Evolutionary conservation across 2,329 filamentous ascomycete species (phyloP), one percentile per base, ranked within the genome.

Genomic region (Paraconiothyrium brasiliense): DNA sequence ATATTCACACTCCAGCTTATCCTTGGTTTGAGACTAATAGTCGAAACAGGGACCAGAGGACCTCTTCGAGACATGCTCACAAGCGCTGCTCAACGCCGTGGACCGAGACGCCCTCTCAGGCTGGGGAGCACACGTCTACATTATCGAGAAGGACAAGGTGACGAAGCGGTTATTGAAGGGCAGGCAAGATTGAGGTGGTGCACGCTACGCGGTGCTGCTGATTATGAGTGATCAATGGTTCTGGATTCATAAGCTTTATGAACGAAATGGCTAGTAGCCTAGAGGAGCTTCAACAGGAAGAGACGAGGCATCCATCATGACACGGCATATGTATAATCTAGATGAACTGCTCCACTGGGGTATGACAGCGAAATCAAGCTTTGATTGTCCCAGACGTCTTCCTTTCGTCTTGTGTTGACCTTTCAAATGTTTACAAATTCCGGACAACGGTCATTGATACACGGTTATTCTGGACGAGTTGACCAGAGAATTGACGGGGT

Each of bases 81-180:
- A 99, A 83, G 90, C 94, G 56, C 86, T 99, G 63, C 86, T 99
- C 71, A 98, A 96, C 81, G 95, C 95, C 62, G 92, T 98, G 61
- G 95, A 99, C 82, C 88, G 95, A 83, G 95, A 99, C 82, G 95
- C 95, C 57, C 86, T 99, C 67, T 97, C 94, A 41, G 95, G 95
- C 68, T 98, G 95, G 95, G 95, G 95, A 78, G 95, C 95, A 43
- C 93, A 99, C 78, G 95, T 99, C 72, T 99, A 98, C 84, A 97
- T 99, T 77, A 97, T 99, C 80, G 95, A 98, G 86, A 99, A 99
- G 88, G 94, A 97, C 84, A 98, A 98, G 91, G 92, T 99, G 67
- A 98, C 95, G 76, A 97, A 98, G 90, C 88, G 95, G 80, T 89
- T 99, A 89, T 85, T 99, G 81, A 98, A 98, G 89, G 94, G 94